Evolutionary conservation across 805 yeast species (phyloP), one percentile per base, ranked within the genome.

Genomic region (Myxozyma kluyveri): DNA sequence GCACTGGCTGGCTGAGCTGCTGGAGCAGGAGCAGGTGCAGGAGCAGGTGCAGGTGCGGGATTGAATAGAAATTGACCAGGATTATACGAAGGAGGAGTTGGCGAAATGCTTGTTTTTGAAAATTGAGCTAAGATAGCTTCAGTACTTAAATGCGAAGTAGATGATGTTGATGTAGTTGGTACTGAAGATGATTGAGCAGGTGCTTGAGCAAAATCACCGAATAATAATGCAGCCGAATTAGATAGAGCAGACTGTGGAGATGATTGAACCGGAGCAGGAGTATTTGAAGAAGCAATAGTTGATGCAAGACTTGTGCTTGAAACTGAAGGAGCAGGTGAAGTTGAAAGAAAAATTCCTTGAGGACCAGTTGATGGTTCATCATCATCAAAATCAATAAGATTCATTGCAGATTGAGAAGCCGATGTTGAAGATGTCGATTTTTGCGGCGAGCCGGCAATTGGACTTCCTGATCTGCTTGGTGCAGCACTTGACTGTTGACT

Each of bases 371-470:
- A 18, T 9, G 46, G 33, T 32, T 68, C 67, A 44, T 75, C 82
- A 59, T 81, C 87, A 64, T 79, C 95, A 61, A 88, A 81, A 64
- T 88, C 96, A 56, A 89, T 85, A 61, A 88, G 73, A 52, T 50
- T 50, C 17, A 38, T 22, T 3, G 48, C 24, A 19, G 38, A n/a
- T 22, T 21, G 41, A 6, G 45, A 10, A 3, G 39, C 36, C 6
- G 17, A 21, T 24, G 47, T 14, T 14, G 43, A 19, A 14, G 18
- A n/a, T n/a, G n/a, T n/a, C n/a, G n/a, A n/a, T 14, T 29, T 29
- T 14, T 29, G 33, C 33, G 33, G 33, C 12, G 33, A 29, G 9
- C 12, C 14, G 9, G 33, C 12, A 9, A 29, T 9, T 9, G 33
- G 33, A 14, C 12, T 9, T 9, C 33, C 33, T 31, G 42, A 19